Base-by-base conservation (phyloP, 202 grass and related monocot genomes). In the Musa balbisiana region DNA sequence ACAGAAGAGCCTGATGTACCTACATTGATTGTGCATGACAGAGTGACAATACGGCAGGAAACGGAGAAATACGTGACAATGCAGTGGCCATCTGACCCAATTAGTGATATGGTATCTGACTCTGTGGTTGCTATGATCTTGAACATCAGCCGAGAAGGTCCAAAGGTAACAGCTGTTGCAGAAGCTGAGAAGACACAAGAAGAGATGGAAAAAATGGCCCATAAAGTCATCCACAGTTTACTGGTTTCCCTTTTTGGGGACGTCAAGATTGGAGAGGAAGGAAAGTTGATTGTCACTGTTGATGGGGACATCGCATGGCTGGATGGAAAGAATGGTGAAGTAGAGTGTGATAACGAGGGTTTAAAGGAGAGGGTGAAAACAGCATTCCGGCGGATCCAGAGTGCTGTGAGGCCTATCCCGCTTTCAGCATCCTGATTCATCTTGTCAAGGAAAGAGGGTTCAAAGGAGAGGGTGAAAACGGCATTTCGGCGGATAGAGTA, bases 81-180 rank as follows among this genome's bases (percentile, higher is more conserved):
- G 80, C 88, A 88, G 59, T 94, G 89, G 95, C 78, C 87, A 56
- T 89, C 91, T 2, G 91, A 98, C 78, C 87, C 95, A 51, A 87
- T 98, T 20, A 94, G 95, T 10, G 95, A 98, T 80, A 94, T 98
- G 94, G 94, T 98, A 43, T 98, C 94, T 1, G 94, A 98, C 73
- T 98, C 94, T 4, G 83, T 98, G 15, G 91, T 98, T 33, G 91
- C 94, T 49, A 82, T 87, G 87, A 80, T 94, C 76, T 85, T 90
- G 89, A 98, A 90, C 77, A 90, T 98, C 13, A 74, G 77, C 55
- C 87, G 88, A 69, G 88, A 92, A 74, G 91, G 91, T 67, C 94
- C 91, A 0, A 98, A 88, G 76, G 23, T 90, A 62, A 84, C 82
- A 66, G 84, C 90, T 1, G 73, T 87, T 27, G 83, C 80, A 73